These are phyloP conservation scores for Triticum monococcum DNA, from an alignment of 176 grass and related monocot species.

Conservation along the genomic window DNA sequence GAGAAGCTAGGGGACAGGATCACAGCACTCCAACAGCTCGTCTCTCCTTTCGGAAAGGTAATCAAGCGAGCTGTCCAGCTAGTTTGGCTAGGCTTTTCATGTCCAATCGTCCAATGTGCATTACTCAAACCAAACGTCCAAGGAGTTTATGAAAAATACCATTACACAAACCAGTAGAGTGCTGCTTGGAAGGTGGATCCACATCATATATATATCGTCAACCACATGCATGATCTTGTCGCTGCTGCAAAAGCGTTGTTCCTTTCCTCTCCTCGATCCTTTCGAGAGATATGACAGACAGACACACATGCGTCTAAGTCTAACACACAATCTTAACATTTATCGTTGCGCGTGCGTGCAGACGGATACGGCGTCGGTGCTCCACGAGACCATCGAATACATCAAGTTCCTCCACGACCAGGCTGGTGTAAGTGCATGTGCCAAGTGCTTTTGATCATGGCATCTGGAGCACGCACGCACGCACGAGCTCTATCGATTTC, in stretches of 20 bases:
- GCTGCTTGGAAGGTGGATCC: constrained; percentile 36
- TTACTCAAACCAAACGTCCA: neutral
- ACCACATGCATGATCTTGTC: constrained; percentile 35
- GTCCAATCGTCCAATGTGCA: constrained; percentile 32
- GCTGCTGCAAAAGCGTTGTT: constrained; percentile 42
- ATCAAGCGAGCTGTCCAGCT: neutral
- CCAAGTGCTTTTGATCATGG: constrained; percentile 41
- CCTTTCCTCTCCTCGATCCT: constrained; percentile 40
- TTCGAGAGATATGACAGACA: constrained; percentile 30
- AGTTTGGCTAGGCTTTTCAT: constrained; percentile 44
- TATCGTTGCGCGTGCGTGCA: constrained; percentile 57
- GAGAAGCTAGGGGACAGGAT: constrained; percentile 99
- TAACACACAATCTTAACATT: constrained; percentile 41
- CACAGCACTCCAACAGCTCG: constrained; percentile 95
- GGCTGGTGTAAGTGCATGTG: constrained; percentile 70
- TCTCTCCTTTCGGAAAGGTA: constrained; percentile 99
- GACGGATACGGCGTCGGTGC: constrained; percentile 99
- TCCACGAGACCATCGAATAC: constrained; percentile 98
- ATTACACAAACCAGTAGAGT: constrained; percentile 21
- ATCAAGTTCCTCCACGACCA: constrained; percentile 99
- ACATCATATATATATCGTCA: neutral
- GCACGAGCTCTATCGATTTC: constrained; percentile 35
- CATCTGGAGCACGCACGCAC: constrained; percentile 18
- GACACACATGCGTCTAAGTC: neutral
- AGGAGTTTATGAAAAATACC: neutral